Base-by-base conservation (phyloP, 2,329 filamentous ascomycete genomes). In the Nemania bipapillata region DNA sequence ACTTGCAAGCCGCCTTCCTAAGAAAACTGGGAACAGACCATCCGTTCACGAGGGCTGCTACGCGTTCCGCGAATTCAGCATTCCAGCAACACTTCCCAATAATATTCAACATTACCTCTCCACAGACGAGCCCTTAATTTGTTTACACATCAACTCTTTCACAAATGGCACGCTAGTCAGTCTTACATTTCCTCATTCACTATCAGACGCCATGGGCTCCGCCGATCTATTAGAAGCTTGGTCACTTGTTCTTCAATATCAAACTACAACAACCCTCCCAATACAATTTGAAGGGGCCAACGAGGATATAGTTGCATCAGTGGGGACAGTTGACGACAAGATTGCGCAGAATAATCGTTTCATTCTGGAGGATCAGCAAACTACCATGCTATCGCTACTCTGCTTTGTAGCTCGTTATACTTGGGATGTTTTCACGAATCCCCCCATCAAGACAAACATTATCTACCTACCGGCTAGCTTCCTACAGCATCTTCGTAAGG, bases 121-220 rank as follows among this genome's bases (percentile, higher is more conserved):
- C 45, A 66, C 63, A 20, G 66, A 69, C 15, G 63, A 66, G 17
- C 63, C 66, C 45, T 30, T 69, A 7, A 58, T 69, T 15, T 66
- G 56, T 47, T 56, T 69, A 5, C 35, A 63, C 22, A 58, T 69
- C 17, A 59, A 24, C 28, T 62, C 66, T 20, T 69, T 69, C n/a
- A 45, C 57, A 4, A 57, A 69, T 24, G 52, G 30, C 4, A 69
- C 66, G 12, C 37, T 69, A 1, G 66, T 69, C n/a, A 54, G 30
- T 30, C 12, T 69, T 11, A 57, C 52, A 17, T 58, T 59, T 12
- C 63, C 66, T 4, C 66, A 69, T 28, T 54, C 45, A 3, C 35
- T 69, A 5, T 9, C 49, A 15, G 63, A 69, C 22, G 47, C 49
- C 15, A 62, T 62, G 59, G 59, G 59, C 3, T 22, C 32, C 20